Evolutionary conservation across 441 rosid genomes (phyloP), one percentile per base, ranked within the genome.

Genomic region (Viola pubescens): DNA sequence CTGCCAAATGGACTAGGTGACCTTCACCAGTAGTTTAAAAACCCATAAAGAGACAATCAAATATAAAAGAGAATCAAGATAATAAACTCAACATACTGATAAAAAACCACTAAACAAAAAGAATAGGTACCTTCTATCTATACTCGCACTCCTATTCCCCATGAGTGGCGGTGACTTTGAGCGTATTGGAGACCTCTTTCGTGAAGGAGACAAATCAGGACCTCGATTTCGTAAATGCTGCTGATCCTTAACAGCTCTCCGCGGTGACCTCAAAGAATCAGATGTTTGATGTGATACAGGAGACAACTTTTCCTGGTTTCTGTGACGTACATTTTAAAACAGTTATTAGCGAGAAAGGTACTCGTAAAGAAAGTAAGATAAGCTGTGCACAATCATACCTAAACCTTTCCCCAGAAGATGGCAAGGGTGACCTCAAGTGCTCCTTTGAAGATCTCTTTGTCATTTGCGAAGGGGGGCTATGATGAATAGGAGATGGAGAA

Each of bases 401-500:
- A 48, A 61, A 62, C 75, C 73, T 75, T 70, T 64, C 87, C 65
- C 69, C 69, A 14, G 73, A 73, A 76, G 79, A 77, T 47, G 63
- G 78, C 40, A 48, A 56, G 46, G 81, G 80, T 37, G 84, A 79
- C 51, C 75, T 62, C 62, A 52, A 67, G 56, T 48, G 46, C 11
- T 66, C 77, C 62, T 66, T 69, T 37, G 65, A 61, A 38, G 75
- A 73, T 59, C 74, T 76, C 66, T 66, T 75, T 26, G 34, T 26
- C 46, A 43, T 60, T 5, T 80, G 75, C 51, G 82, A 80, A 63
- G 75, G 74, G 55, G 75, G 67, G 68, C 73, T 80, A 56, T 55
- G 73, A 7, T 52, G 73, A 41, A 65, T 66, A 62, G 77, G 77
- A 55, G 87, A 78, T 37, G 73, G 67, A 63, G 82, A 81, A 59